Evolutionary conservation across 2,329 filamentous ascomycete genomes (phyloP), one percentile per base, ranked within the genome.

Genomic region (Stagonosporopsis cucurbitacearum): DNA sequence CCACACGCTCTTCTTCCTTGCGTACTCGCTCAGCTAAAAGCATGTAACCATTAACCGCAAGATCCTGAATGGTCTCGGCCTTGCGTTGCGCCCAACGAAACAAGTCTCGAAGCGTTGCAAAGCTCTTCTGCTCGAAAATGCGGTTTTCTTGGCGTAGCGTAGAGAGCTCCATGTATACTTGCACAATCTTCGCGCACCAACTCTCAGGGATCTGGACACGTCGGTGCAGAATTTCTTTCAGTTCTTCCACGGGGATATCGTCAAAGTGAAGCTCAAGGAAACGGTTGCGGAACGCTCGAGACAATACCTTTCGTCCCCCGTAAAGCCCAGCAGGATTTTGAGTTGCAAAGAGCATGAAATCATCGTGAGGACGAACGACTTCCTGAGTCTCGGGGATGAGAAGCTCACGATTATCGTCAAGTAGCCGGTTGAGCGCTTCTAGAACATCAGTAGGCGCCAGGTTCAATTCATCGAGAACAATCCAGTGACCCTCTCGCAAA

Each of bases 241-340:
- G 79, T 71, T 99, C 96, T 60, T 92, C 88, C 71, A 98, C 92
- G 0, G 95, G 95, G 22, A 99, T 99, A 69, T 99, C 96, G 66
- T 98, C 95, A 68, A 96, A 98, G 75, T 99, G 95, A 4, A 99
- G 81, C 75, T 99, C 95, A 3, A 99, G 83, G 68, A 99, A 99
- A 68, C 95, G 86, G 74, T 99, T 99, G 50, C 96, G 87, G 77
- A 99, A 99, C 1, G 95, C 95, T 37, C 96, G 86, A 1, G 95
- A 98, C 7, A 99, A 81, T 0, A 91, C 87, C 72, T 99, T 99
- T 66, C 95, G 86, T 15, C 95, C 95, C 55, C 96, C 96, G 67
- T 99, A 99, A 1, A 99, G 79, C 32, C 95, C 95, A 20, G 96
- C 90, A 0, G 95, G 95, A 65, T 99, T 99, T 71, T 99, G 95